These are phyloP conservation scores for Papiliotrema fonsecae DNA, from an alignment of 1,284 basidiomycete genomes.

Conservation along the genomic window DNA sequence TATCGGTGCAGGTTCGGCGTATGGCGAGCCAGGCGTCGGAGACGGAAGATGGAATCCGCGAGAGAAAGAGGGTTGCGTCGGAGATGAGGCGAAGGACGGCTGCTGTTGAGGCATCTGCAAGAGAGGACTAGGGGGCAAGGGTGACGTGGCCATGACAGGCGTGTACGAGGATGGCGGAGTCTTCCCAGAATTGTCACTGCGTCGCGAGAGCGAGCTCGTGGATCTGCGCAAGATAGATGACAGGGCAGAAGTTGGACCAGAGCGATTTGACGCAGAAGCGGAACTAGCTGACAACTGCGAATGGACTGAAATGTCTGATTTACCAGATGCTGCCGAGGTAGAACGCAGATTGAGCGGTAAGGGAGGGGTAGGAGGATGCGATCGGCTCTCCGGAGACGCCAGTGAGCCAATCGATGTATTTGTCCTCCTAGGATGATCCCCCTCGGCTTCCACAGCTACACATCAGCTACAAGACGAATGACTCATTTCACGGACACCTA, in stretches of 20 bases:
- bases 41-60: constrained; percentile 41
- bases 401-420: not conserved
- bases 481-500: not conserved
- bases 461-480: not conserved
- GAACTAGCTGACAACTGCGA: not conserved
- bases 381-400: not conserved
- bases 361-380: constrained; percentile 1
- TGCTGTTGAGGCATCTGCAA: not conserved
- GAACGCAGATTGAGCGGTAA: constrained; percentile 4
- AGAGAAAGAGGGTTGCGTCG: constrained; percentile 24
- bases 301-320: not conserved
- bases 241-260: not conserved
- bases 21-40: constrained; percentile 35
- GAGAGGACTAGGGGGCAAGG: too few species aligned
- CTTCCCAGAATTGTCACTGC: not conserved
- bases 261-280: constrained; percentile 1
- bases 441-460: not conserved
- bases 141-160: too few species aligned
- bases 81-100: constrained; percentile 1
- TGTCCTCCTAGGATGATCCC: constrained; percentile 4
- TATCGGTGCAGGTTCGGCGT: constrained; percentile 5
- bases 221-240: constrained; percentile 1
- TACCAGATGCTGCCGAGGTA: constrained; percentile 3
- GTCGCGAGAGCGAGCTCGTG: constrained; percentile 1
- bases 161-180: constrained; percentile 19